phyloP scores from a whole-genome alignment of 352 stramenopile species.

The Phytophthora colocasiae region DNA sequence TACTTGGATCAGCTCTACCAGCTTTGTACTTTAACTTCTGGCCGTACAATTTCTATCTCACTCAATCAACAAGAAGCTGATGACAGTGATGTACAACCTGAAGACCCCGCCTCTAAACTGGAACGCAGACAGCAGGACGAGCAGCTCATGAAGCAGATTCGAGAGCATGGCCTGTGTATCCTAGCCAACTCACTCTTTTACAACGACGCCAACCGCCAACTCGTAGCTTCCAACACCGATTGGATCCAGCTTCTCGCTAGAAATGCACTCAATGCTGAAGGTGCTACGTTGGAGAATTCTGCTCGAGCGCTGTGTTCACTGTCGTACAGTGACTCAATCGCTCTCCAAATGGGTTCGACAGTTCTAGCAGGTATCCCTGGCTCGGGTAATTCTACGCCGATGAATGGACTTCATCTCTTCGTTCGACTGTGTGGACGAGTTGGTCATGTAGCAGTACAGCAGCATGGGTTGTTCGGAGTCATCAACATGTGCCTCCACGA shows the following conservation, averaged over 20 bases:
- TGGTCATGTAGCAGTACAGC: constrained; percentile 50
- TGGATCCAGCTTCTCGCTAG: constrained; percentile 74
- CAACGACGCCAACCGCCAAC: constrained; percentile 88
- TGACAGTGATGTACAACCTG: constrained; percentile 3
- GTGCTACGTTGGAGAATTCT: constrained; percentile 63
- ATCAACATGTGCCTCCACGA: constrained; percentile 90
- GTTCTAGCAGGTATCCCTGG: constrained; percentile 5
- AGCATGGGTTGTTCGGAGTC: constrained; percentile 73
- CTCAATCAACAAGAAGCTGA: constrained; percentile 35
- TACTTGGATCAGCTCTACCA: constrained; percentile 70
- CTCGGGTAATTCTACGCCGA: constrained; percentile 11
- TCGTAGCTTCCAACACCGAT: constrained; percentile 55
- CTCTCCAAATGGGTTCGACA: constrained; percentile 53
- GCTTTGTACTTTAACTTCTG: constrained; percentile 46
- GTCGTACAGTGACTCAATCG: constrained; percentile 86
- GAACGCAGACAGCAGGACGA: constrained; percentile 26
- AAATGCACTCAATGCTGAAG: constrained; percentile 47
- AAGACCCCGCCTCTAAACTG: constrained; percentile 5
- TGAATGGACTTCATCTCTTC: constrained; percentile 59
- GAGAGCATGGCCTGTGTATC: constrained; percentile 72
- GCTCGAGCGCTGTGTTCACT: constrained; percentile 80
- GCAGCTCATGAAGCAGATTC: constrained; percentile 49
- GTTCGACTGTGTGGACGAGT: constrained; percentile 48
- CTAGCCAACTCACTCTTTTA: constrained; percentile 91
- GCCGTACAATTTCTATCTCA: background rate